Percentiles rank a stretch among this genome's conserved stretches.
Evolutionary conservation across 2,329 filamentous ascomycete species (phyloP).

Genomic region (Xenoacremonium recifei): DNA sequence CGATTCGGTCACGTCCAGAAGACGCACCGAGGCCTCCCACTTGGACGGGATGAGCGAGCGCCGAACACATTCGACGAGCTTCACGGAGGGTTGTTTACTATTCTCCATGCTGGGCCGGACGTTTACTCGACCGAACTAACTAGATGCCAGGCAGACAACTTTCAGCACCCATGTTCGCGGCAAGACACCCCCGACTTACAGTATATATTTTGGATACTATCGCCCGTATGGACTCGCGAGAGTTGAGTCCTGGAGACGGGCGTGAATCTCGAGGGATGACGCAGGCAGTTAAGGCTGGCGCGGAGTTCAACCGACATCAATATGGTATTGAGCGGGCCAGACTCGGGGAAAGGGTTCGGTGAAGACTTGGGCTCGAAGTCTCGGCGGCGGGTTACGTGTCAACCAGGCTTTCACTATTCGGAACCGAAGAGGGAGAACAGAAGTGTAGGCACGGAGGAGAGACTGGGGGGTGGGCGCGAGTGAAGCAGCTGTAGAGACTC

Average conservation of each 20-base stretch:
- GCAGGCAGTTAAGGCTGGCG: constrained; percentile 54
- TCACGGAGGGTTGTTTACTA: constrained; percentile 29
- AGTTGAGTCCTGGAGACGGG: constrained; percentile 55
- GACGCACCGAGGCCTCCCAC: constrained; percentile 58
- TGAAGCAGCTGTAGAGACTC: too few species aligned
- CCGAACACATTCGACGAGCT: constrained; percentile 27
- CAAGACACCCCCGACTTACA: constrained; percentile 29
- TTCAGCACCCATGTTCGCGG: constrained; percentile 20
- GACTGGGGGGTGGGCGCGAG: too few species aligned
- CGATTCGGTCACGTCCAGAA: constrained; percentile 65
- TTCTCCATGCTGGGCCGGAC: constrained; percentile 42
- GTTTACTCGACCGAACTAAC: constrained; percentile 21
- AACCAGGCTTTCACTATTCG: background rate
- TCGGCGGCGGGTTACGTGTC: background rate
- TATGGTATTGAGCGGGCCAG: constrained; percentile 38
- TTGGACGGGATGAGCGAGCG: constrained; percentile 51
- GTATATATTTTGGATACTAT: constrained; percentile 56
- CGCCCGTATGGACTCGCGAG: constrained; percentile 54
- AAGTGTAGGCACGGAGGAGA: background rate
- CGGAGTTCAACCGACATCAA: constrained; percentile 61
- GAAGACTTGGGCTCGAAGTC: constrained; percentile 6
- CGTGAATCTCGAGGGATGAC: constrained; percentile 57
- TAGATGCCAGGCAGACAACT: constrained; percentile 20
- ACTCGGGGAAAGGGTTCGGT: constrained; percentile 18
- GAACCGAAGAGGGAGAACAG: background rate